phyloP scores from a whole-genome alignment of 805 yeast species.

The Candida sanyiensis region DNA sequence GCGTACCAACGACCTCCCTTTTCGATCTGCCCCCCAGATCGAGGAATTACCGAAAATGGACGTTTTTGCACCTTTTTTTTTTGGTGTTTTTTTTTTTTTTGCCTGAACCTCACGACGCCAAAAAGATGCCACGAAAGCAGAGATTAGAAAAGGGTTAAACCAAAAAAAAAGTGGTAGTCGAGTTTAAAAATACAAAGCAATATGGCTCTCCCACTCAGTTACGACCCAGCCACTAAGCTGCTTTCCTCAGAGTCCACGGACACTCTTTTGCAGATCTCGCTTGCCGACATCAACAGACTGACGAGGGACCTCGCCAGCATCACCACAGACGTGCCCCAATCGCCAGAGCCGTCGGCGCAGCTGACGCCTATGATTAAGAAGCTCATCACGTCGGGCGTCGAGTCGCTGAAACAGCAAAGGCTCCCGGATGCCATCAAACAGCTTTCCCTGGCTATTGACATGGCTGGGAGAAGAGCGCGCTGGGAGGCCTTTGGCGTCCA shows the following conservation, averaged over 20 bases:
- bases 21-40: too few species aligned
- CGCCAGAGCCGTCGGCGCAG: slow-evolving; percentile 49
- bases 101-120: too few species aligned
- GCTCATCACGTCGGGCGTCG: slow-evolving; percentile 59
- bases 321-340: slow-evolving; percentile 45
- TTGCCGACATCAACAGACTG: slow-evolving; percentile 29
- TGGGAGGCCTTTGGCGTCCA: slow-evolving; percentile 72
- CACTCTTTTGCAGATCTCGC: slow-evolving; percentile 4
- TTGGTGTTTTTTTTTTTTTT: neutral
- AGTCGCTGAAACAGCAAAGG: slow-evolving; percentile 48
- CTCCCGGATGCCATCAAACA: slow-evolving; percentile 58
- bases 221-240: slow-evolving; percentile 3
- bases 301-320: slow-evolving; percentile 29
- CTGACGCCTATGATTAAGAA: slow-evolving; percentile 55
- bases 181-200: neutral
- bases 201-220: slow-evolving; percentile 1
- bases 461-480: slow-evolving; percentile 61
- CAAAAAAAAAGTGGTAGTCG: too few species aligned
- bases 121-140: slow-evolving; percentile 2
- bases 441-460: slow-evolving; percentile 59
- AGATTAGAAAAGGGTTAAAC: neutral
- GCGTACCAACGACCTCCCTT: too few species aligned
- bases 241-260: slow-evolving; percentile 4
- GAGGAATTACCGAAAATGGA: too few species aligned
- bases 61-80: neutral